These are phyloP conservation scores for Tetragonia tetragonoides DNA, from an alignment of 148 eudicot species.

Conservation along the genomic window DNA sequence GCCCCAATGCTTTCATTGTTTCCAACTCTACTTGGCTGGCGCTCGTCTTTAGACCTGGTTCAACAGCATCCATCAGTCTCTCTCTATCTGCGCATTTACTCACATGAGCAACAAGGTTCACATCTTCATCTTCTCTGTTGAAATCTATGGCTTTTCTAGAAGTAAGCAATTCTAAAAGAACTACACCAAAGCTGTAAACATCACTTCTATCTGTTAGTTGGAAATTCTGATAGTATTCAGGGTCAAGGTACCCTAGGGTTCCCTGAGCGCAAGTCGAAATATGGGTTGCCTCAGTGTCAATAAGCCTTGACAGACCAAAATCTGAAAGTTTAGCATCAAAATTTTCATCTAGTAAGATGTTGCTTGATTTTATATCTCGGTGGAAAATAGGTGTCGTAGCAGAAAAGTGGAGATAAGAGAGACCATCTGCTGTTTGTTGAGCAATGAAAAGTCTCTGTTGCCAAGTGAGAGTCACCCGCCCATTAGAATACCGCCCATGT, in stretches of 20 bases:
- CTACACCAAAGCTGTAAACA: conserved; percentile 3
- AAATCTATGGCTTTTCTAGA: neutral
- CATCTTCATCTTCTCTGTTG: conserved; percentile 4
- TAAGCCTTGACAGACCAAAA: neutral
- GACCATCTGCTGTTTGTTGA: neutral
- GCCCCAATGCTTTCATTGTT: neutral
- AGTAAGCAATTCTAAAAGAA: neutral
- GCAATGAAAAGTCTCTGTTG: neutral
- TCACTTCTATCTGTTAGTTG: conserved; percentile 1
- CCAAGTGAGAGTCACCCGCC: neutral
- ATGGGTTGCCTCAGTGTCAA: neutral
- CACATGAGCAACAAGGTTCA: conserved; percentile 3
- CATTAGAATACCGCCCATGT: neutral
- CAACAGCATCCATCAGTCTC: neutral
- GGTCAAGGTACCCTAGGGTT: neutral
- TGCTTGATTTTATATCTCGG: conserved; percentile 3
- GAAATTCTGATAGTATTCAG: neutral
- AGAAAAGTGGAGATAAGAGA: conserved; percentile 1
- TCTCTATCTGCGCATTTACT: neutral
- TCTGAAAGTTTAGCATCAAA: neutral
- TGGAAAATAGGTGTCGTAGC: neutral
- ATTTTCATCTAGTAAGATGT: neutral
- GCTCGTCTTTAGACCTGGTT: neutral
- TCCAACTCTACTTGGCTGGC: neutral
- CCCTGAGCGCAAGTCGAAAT: conserved; percentile 4